A percentile compares a stretch with the other conserved stretches of the same genome.
These are phyloP conservation scores for Thinopyrum elongatum DNA, from an alignment of 176 grass and related monocot species.

Conservation along the genomic window DNA sequence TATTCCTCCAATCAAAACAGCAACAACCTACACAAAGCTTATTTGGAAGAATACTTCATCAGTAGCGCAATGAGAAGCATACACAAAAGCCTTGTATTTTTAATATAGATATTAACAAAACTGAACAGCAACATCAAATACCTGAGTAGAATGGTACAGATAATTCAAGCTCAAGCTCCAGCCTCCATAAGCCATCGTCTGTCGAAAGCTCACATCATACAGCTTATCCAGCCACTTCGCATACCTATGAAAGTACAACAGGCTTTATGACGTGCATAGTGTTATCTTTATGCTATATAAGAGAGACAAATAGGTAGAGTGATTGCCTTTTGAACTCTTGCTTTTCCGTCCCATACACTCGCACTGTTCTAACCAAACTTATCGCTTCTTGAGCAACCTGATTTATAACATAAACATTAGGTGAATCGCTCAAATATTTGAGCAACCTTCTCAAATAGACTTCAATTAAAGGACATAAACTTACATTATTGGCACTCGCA, in stretches of 20 bases:
- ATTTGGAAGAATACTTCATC: constrained; percentile 67
- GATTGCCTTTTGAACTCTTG: constrained; percentile 79
- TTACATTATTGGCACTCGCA: constrained; percentile 96
- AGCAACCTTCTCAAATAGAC: constrained; percentile 21
- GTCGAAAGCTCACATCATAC: constrained; percentile 84
- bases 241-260: constrained; percentile 69
- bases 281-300: neutral
- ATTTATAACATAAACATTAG: constrained; percentile 32
- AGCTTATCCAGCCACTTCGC: constrained; percentile 81
- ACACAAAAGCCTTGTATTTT: constrained; percentile 1
- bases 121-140: constrained; percentile 32
- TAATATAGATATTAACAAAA: neutral
- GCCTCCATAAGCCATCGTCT: constrained; percentile 91
- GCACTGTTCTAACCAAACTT: constrained; percentile 78
- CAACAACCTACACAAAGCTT: constrained; percentile 88
- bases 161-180: constrained; percentile 98
- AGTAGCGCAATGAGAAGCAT: constrained; percentile 25
- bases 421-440: constrained; percentile 3
- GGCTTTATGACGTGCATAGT: constrained; percentile 22
- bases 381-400: constrained; percentile 95
- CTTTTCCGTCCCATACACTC: constrained; percentile 91
- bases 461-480: constrained; percentile 20
- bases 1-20: constrained; percentile 91
- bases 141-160: constrained; percentile 98
- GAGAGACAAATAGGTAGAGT: neutral